Evolutionary conservation across 176 grass and related monocot species (phyloP), one percentile per base, ranked within the genome.

Genomic region (Paspalum notatum): DNA sequence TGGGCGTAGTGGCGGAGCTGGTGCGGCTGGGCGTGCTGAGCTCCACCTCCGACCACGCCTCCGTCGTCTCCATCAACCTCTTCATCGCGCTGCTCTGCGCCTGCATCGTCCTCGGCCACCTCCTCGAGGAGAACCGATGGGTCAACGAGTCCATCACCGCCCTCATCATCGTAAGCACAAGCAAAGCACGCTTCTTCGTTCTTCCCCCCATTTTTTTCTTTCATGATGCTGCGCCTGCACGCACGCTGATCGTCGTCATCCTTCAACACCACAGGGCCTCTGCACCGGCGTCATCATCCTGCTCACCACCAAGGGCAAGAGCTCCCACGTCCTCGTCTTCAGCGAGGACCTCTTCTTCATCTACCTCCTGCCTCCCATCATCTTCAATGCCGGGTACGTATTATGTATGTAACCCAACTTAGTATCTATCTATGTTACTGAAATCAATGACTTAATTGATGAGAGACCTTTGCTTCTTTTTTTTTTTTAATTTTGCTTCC

Each of bases 261-360:
- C n/a, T n/a, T n/a, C n/a, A n/a, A n/a, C n/a, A n/a, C 20, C 39
- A 15, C 86, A 99, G 97, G 97, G 97, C 32, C 81, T 99, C 53
- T 93, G 93, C 68, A 95, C 92, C 1, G 97, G 97, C 67, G 93
- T 90, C 76, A 87, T 96, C 57, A 95, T 99, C 74, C 71, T 95
- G 88, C 85, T 93, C 43, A 90, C 90, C 15, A 93, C 97, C 12
- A 71, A 93, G 65, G 93, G 97, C 72, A 99, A 88, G 82, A 99
- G 90, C 88, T 99, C 97, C 13, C 97, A 91, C 78, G 77, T 99
- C 68, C 87, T 99, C 47, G 93, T 99, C 51, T 99, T 99, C 87
- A 99, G 97, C 62, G 97, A 96, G 83, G 97, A 99, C 62, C 87
- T 99, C 78, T 99, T 99, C 88, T 99, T 99, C 73, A 99, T 99